A percentile compares a stretch with the other conserved stretches of the same genome.
Evolutionary conservation across 192 early-diverging fungal genomes (phyloP).

Genomic region (Backusella morwellensis): DNA sequence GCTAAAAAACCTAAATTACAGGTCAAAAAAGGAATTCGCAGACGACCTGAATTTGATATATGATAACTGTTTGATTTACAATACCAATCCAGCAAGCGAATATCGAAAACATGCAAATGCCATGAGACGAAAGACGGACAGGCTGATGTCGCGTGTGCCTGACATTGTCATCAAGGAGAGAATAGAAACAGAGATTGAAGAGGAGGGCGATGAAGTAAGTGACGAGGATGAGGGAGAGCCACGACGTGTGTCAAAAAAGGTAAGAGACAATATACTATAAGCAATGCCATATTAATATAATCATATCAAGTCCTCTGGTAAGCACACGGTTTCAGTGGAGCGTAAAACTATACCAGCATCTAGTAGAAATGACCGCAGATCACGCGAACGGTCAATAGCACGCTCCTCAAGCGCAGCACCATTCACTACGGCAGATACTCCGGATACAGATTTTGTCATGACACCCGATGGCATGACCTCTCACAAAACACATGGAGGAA

Average conservation of each 20-base stretch:
- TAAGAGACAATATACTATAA: not conserved
- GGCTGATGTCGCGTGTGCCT: conserved; percentile 74
- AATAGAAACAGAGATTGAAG: conserved; percentile 53
- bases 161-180: conserved; percentile 61
- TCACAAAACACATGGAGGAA: conserved; percentile 2
- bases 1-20: conserved; percentile 73
- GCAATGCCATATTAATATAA: not conserved
- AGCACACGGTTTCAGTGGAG: not conserved
- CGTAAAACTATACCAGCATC: not conserved
- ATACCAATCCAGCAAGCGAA: conserved; percentile 79
- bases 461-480: not conserved
- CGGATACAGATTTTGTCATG: conserved; percentile 27
- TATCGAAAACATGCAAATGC: conserved; percentile 80
- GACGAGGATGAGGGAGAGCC: conserved; percentile 27
- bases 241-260: not conserved
- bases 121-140: conserved; percentile 74
- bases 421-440: conserved; percentile 23
- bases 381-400: not conserved
- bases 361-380: not conserved
- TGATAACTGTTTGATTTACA: conserved; percentile 88
- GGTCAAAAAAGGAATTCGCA: conserved; percentile 81
- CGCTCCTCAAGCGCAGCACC: not conserved
- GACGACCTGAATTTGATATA: conserved; percentile 88
- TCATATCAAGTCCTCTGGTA: not conserved
- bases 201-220: conserved; percentile 58